phyloP scores from a whole-genome alignment of 1,284 basidiomycete genomes.

The Phaffia rhodozyma region DNA sequence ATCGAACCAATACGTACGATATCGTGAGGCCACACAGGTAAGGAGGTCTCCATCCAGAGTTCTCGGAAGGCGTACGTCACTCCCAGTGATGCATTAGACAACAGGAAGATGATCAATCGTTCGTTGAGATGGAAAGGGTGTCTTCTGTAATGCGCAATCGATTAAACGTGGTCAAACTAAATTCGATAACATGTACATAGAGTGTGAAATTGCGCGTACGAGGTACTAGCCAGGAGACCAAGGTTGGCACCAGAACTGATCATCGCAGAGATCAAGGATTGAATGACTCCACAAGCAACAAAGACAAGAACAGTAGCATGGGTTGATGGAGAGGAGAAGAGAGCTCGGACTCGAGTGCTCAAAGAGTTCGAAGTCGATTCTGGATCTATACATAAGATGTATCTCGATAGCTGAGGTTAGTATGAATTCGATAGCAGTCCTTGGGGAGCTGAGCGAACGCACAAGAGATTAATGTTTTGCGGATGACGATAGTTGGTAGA shows the following conservation, averaged over 20 bases:
- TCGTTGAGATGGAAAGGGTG: slow-evolving; percentile 17
- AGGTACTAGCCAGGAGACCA: slow-evolving; percentile 10
- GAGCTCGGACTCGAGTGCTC: not conserved
- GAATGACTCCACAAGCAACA: slow-evolving; percentile 1
- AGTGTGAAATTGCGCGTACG: not conserved
- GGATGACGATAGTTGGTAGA: slow-evolving; percentile 14
- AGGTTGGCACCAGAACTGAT: slow-evolving; percentile 4
- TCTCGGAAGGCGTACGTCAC: slow-evolving; percentile 10
- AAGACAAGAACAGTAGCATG: slow-evolving; percentile 11
- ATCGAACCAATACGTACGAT: not conserved
- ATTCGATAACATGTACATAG: not conserved
- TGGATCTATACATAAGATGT: not conserved
- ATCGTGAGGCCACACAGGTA: slow-evolving; percentile 5
- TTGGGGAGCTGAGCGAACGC: not conserved
- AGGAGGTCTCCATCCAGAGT: slow-evolving; percentile 4
- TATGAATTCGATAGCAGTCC: not conserved
- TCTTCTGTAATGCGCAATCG: not conserved
- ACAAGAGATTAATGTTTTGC: slow-evolving; percentile 14
- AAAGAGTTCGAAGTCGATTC: slow-evolving; percentile 4
- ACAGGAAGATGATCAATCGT: slow-evolving; percentile 9
- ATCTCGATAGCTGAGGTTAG: not conserved
- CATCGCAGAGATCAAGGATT: slow-evolving; percentile 8
- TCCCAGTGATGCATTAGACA: slow-evolving; percentile 10
- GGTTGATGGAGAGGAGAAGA: not conserved
- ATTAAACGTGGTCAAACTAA: not conserved